Percentiles rank a stretch among this genome's conserved stretches.
Conservation (phyloP, 805 yeast species). For the Saturnispora gosingensis region DNA sequence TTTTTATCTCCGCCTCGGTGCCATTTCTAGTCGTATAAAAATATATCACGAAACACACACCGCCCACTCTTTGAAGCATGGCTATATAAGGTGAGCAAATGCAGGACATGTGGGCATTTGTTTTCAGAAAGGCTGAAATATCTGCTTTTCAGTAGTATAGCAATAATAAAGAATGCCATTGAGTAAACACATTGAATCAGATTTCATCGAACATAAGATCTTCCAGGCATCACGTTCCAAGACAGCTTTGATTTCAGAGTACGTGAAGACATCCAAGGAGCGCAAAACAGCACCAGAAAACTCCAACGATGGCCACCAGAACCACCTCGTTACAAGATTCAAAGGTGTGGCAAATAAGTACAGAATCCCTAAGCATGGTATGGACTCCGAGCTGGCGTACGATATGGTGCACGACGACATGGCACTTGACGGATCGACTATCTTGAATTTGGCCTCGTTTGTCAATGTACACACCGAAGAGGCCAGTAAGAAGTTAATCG, state of each 20-base stretch:
- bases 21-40: background rate
- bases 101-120: background rate
- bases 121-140: too few relatives aligned
- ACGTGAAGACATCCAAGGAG: conserved; percentile 15
- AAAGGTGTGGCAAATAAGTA: conserved; percentile 42
- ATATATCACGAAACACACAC: background rate
- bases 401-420: conserved; percentile 63
- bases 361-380: conserved; percentile 49
- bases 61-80: background rate
- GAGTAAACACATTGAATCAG: conserved; percentile 37
- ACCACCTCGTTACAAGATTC: conserved; percentile 20
- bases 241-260: conserved; percentile 13
- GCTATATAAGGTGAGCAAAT: background rate
- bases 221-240: conserved; percentile 15
- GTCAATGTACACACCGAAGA: conserved; percentile 67
- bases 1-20: background rate
- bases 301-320: background rate
- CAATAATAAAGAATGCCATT: conserved; percentile 30
- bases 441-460: conserved; percentile 78
- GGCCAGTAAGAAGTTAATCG: conserved; percentile 43
- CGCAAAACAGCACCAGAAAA: conserved; percentile 1
- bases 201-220: conserved; percentile 30
- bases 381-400: conserved; percentile 44
- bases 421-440: conserved; percentile 75
- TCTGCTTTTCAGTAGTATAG: background rate